Evolutionary conservation across 371 early-diverging fungal genomes (phyloP), one percentile per base, ranked within the genome.

Genomic region (Mortierella sp.): DNA sequence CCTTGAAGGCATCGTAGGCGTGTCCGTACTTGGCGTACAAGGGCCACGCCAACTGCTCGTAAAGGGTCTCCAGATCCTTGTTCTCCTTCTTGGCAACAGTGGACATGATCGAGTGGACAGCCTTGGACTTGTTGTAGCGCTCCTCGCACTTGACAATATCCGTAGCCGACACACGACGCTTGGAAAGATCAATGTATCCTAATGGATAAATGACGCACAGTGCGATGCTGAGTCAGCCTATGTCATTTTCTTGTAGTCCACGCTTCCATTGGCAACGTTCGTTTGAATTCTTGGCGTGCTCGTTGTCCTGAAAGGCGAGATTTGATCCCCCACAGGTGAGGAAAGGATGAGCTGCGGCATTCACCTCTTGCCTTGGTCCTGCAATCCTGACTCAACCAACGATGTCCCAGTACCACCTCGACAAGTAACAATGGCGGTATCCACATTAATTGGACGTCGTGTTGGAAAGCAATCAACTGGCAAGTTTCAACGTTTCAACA

Each of bases 161-260:
- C 87, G 98, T 98, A 24, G 97, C 95, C n/a, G 96, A 94, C 48
- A 99, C 99, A 87, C 98, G 94, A 88, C 98, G 95, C 92, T 99
- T 99, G 48, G 98, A 98, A 80, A 99, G 89, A 91, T 99, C 99
- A 89, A 99, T 99, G 91, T 99, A 99, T 69, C 99, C 96, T 96
- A 64, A 24, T 13, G 16, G 26, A 4, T 37, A 9, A 40, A 37
- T 21, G 10, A 61, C 19, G 21, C 5, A 24, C 19, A 8, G 37
- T 3, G 24, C 21, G 64, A 21, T 0, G 6, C 8, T 9, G 34
- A 16, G 5, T 64, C 64, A 64, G 64, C 8, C 8, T 37, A 37
- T 19, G 64, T 14, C 3, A 3, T 37, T 37, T 34, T 64, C 64
- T 21, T 16, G 8, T 37, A 13, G 37, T 21, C 10, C 6, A 21